Evolutionary conservation across 1,284 basidiomycete species (phyloP).

Genomic region (Ganoderma multipileum): DNA sequence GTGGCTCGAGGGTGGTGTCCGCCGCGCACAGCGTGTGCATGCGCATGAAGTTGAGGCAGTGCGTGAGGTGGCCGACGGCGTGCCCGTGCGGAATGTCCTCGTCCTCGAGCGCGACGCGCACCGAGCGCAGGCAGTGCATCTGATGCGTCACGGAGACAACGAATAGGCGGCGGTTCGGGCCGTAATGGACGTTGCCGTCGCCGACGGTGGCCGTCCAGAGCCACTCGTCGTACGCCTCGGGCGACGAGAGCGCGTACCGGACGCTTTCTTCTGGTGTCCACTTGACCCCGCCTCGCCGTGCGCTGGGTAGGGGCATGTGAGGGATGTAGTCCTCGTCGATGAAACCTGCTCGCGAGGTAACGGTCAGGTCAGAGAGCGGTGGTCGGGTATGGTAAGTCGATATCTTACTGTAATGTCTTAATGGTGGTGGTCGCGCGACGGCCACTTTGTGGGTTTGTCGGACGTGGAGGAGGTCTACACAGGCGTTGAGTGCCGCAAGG

Average conservation of each 20-base stretch:
- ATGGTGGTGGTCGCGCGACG: constrained; percentile 20
- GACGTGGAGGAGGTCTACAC: constrained; percentile 22
- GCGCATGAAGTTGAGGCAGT: constrained; percentile 39
- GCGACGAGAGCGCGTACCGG: constrained; percentile 24
- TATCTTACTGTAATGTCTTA: constrained; percentile 24
- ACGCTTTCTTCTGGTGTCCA: constrained; percentile 29
- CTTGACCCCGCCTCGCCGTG: constrained; percentile 21
- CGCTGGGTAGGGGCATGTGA: constrained; percentile 27
- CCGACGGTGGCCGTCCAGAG: constrained; percentile 33
- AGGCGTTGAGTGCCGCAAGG: constrained; percentile 22
- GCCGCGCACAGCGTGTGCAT: constrained; percentile 44
- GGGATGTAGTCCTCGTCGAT: constrained; percentile 30
- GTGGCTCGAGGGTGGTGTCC: constrained; percentile 43
- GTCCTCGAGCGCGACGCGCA: constrained; percentile 30
- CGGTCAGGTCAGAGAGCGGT: not conserved
- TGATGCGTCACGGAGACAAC: constrained; percentile 34
- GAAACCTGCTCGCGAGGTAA: constrained; percentile 14
- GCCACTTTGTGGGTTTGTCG: constrained; percentile 20
- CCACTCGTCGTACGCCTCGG: constrained; percentile 30
- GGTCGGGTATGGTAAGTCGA: not conserved
- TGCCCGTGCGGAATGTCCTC: constrained; percentile 20
- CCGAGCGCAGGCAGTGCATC: constrained; percentile 36
- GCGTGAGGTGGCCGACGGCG: constrained; percentile 25
- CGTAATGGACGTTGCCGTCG: constrained; percentile 34
- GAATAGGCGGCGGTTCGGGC: constrained; percentile 31